Base-by-base conservation (phyloP, 2,329 filamentous ascomycete species). In the Talaromyces amestolkiae region DNA sequence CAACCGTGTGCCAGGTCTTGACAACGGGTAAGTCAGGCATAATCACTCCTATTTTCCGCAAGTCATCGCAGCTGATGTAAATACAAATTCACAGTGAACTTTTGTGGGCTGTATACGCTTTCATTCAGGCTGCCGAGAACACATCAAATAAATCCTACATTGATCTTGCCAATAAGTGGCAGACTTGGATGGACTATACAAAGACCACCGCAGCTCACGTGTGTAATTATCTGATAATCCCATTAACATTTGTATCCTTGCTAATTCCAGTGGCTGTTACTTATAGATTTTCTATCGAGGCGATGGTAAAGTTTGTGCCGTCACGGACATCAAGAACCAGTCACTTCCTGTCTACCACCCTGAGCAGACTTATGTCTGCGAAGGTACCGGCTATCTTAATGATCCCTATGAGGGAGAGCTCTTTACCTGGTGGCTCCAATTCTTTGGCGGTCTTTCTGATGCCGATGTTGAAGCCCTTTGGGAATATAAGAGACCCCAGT, bases 351-450 rank as follows among this genome's bases (percentile, higher is more conserved):
- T 78, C 27, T 59, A 71, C 35, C 65, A 73, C 41, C 69, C 69
- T 9, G 59, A 66, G 13, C 74, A 76, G 66, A 68, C 54, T 0
- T 81, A 81, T 68, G 67, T 70, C 39, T 81, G 79, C 64, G 78
- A 81, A 66, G 73, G 71, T 39, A 69, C 65, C 5, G 69, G 68
- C 0, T 71, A 72, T 19, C 72, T 81, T 2, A 75, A 81, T 51
- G 79, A 81, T 60, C 79, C 79, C 1, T 81, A 79, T 53, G 79
- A 81, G 65, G 79, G 79, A 51, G 79, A 81, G 66, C 73, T 81
- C 0, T 75, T 81, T 41, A 77, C 77, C 0, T 80, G 76, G 49
- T 81, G 78, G 64, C 68, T 81, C 10, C 74, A 80, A 49, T 77
- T 81, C 65, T 80, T 80, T 41, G 72, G 72, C 3, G 69, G 69